Evolutionary conservation across 148 eudicot genomes (phyloP), one percentile per base, ranked within the genome.

Genomic region (Rheum nobile): DNA sequence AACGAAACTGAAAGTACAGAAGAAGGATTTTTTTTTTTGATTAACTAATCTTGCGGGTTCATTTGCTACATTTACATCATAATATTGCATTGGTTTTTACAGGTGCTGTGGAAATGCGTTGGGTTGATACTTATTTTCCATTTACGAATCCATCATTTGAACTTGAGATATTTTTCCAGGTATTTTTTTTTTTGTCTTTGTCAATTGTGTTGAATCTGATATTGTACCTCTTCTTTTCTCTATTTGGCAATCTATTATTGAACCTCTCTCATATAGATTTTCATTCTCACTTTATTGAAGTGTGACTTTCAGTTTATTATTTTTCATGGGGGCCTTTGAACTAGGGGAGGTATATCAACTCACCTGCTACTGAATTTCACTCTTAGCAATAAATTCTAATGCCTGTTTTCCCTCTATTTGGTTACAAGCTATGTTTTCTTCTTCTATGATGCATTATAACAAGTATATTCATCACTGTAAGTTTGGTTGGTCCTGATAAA

Each of bases 21-120:
- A 32, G 10, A 31, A 16, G 70, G 11, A 3, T n/a, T n/a, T n/a
- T 31, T 32, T 34, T 32, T 22, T 32, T 17, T 4, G 39, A 34
- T 65, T 14, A 16, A 65, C 39, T 29, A 65, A 1, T 3, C 38
- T 65, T 31, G 41, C 17, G 32, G 70, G 10, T 41, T 31, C 32
- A 14, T 65, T 16, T 65, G 4, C 39, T 8, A 65, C 39, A 32
- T 65, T 1, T 65, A 31, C 29, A 61, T 31, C 32, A 32, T 65
- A 21, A 65, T 34, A 32, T 65, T 31, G 21, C 35, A 32, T 34
- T 28, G 39, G 38, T 65, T 26, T 74, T 74, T 77, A 37, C 82
- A 96, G 99, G 99, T 83, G 83, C 87, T 67, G 97, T 96, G 67
- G 99, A 90, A 83, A 96, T 92, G 99, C 97, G 97, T 55, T 96